phyloP scores from a whole-genome alignment of 140 eudicot species.

The Oenanthe javanica region DNA sequence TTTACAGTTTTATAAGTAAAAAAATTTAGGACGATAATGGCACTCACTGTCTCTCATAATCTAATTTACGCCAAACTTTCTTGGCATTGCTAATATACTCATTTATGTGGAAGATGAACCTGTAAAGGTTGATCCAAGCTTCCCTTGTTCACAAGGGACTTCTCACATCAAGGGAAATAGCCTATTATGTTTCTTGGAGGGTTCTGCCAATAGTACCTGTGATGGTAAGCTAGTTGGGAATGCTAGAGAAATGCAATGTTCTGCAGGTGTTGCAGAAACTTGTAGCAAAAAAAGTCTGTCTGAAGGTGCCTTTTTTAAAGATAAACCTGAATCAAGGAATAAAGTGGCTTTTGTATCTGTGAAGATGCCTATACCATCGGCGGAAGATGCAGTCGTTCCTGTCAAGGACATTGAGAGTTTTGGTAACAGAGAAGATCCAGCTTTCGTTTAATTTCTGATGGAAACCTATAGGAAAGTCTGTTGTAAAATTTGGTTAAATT shows the following conservation, averaged over 20 bases:
- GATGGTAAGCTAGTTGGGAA: conserved; percentile 17
- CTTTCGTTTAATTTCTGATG: background rate
- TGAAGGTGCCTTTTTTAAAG: conserved; percentile 5
- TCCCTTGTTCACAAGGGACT: conserved; percentile 18
- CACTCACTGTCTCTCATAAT: background rate
- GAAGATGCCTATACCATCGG: conserved; percentile 39
- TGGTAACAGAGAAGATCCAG: conserved; percentile 12
- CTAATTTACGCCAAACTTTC: background rate
- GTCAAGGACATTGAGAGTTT: conserved; percentile 23
- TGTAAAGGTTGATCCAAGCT: conserved; percentile 14
- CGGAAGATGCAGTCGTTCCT: conserved; percentile 14
- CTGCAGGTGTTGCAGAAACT: conserved; percentile 6
- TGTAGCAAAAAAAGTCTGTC: background rate
- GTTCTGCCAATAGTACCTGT: background rate
- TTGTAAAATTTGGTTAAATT: background rate
- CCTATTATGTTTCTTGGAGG: conserved; percentile 17
- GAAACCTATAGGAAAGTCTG: background rate
- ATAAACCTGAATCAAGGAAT: conserved; percentile 19
- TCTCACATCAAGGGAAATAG: background rate
- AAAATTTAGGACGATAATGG: background rate
- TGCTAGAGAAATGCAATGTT: conserved; percentile 3
- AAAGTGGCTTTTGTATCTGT: conserved; percentile 72
- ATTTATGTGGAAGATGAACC: conserved; percentile 1
- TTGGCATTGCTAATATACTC: background rate
- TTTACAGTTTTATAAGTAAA: background rate